phyloP scores from a whole-genome alignment of 805 yeast species.

The Clavispora vitiphila region DNA sequence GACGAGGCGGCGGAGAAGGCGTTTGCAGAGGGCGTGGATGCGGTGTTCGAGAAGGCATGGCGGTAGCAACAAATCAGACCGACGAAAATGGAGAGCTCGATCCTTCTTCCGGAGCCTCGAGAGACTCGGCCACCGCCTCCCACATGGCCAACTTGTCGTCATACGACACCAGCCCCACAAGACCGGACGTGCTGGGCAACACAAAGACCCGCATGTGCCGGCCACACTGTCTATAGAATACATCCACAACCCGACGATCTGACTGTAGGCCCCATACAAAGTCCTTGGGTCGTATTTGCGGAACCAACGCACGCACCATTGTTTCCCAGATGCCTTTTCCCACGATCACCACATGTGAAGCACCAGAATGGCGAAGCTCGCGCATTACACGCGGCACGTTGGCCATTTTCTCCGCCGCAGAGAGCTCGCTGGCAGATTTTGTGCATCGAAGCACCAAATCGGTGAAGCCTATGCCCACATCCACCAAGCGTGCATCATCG shows the following conservation, averaged over 20 bases:
- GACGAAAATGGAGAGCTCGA: too few species aligned
- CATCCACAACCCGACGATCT: constrained; percentile 1
- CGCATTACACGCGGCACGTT: constrained; percentile 50
- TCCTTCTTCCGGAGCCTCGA: not conserved
- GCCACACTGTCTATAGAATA: constrained; percentile 11
- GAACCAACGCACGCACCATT: constrained; percentile 34
- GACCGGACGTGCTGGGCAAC: constrained; percentile 69
- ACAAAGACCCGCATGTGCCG: constrained; percentile 41
- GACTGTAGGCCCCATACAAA: constrained; percentile 53
- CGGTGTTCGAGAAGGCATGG: constrained; percentile 30
- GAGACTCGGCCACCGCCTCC: constrained; percentile 32
- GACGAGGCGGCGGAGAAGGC: constrained; percentile 21
- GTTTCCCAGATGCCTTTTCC: constrained; percentile 77
- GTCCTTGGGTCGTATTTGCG: constrained; percentile 19
- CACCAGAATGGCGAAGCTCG: constrained; percentile 35
- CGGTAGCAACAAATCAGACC: constrained; percentile 12
- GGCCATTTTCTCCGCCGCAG: constrained; percentile 44
- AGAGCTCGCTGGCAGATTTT: constrained; percentile 49
- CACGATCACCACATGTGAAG: constrained; percentile 49
- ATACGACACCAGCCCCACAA: constrained; percentile 49
- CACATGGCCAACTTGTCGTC: constrained; percentile 45
- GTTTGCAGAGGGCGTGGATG: constrained; percentile 28
- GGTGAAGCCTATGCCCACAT: constrained; percentile 59
- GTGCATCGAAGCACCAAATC: constrained; percentile 68
- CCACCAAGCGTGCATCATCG: constrained; percentile 40